phyloP scores from a whole-genome alignment of 2,329 filamentous ascomycete species.

The Chaetomiaceae sp. region DNA sequence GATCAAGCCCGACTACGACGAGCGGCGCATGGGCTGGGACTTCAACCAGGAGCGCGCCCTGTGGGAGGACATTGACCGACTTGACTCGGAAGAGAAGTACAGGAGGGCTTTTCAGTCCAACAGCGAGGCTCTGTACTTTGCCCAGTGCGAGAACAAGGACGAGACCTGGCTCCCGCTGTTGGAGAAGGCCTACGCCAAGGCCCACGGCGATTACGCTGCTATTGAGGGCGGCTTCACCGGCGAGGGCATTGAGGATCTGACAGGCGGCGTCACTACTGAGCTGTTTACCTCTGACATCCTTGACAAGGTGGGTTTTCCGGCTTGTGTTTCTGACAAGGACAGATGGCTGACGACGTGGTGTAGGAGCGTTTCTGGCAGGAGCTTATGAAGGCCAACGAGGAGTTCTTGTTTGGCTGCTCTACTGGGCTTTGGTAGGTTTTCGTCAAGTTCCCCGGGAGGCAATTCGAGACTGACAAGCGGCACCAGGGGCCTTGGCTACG shows the following conservation, averaged over 20 bases:
- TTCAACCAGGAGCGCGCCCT: constrained; percentile 44
- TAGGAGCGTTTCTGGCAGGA: constrained; percentile 79
- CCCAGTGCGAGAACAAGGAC: constrained; percentile 62
- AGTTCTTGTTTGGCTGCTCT: constrained; percentile 71
- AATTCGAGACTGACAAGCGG: not conserved
- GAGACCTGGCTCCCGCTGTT: constrained; percentile 70
- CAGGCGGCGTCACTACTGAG: constrained; percentile 66
- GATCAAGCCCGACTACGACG: constrained; percentile 58
- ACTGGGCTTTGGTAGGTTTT: constrained; percentile 49
- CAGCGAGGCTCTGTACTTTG: constrained; percentile 65
- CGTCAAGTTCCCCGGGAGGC: not conserved
- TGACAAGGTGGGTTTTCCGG: constrained; percentile 46
- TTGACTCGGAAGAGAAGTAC: constrained; percentile 55
- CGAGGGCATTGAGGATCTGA: constrained; percentile 50
- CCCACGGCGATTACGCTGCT: constrained; percentile 67
- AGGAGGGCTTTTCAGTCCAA: constrained; percentile 62
- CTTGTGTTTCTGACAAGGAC: no score
- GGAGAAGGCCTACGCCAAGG: constrained; percentile 71
- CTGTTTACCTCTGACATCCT: constrained; percentile 67
- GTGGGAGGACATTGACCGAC: constrained; percentile 43
- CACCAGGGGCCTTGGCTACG: constrained; percentile 51
- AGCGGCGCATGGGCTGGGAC: constrained; percentile 29
- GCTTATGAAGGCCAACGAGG: constrained; percentile 72
- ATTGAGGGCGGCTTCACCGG: constrained; percentile 64
- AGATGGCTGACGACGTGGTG: not conserved